A percentile compares a stretch with the other conserved stretches of the same genome.
Evolutionary conservation across 1,284 basidiomycete genomes (phyloP).

Genomic region (Moesziomyces globuligerus): DNA sequence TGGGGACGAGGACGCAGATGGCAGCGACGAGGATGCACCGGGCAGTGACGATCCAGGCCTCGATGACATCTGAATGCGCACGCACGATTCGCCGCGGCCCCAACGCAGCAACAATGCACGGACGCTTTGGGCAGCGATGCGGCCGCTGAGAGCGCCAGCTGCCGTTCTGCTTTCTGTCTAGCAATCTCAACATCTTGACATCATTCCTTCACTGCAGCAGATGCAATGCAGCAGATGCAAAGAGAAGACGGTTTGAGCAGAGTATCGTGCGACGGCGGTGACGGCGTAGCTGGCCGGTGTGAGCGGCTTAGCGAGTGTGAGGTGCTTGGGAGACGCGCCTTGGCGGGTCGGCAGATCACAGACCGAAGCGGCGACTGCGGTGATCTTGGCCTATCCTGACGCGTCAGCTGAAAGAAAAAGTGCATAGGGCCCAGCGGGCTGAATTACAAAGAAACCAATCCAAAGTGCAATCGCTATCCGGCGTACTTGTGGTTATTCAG

Average conservation of each 20-base stretch:
- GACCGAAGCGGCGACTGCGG: neutral
- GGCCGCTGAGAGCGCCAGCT: neutral
- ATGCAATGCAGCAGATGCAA: too few relatives aligned
- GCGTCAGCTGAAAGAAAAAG: neutral
- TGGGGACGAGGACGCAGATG: conserved; percentile 41
- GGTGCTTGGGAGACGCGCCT: neutral
- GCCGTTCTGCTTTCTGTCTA: neutral
- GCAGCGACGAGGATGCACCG: conserved; percentile 47
- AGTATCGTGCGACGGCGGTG: too few relatives aligned
- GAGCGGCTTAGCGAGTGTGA: neutral
- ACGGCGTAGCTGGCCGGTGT: neutral
- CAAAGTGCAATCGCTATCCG: neutral
- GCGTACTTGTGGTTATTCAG: neutral
- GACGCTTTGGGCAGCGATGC: neutral
- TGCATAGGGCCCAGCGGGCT: neutral
- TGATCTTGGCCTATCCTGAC: neutral
- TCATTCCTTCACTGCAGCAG: neutral
- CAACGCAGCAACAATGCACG: neutral
- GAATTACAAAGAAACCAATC: neutral
- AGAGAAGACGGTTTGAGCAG: too few relatives aligned
- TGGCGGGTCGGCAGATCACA: neutral
- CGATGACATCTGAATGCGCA: conserved; percentile 16
- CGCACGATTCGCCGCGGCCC: neutral
- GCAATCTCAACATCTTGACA: neutral
- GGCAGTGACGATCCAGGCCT: conserved; percentile 45